Conservation (phyloP, 1,284 basidiomycete species). For the Marasmius fiardii region DNA sequence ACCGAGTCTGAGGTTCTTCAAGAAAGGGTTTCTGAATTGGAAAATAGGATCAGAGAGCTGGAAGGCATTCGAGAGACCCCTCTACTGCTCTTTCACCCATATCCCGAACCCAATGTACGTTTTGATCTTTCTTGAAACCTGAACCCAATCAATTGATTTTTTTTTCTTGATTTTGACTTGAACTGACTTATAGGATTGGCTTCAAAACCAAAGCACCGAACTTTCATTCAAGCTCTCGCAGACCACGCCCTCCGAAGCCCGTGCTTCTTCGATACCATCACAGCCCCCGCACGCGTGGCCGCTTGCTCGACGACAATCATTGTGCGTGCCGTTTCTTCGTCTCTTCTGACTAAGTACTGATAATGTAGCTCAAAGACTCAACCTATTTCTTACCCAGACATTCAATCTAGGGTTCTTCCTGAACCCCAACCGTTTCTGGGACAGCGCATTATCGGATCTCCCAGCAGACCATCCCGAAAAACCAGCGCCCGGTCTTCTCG, state of each 20-base stretch:
- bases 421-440: conserved; percentile 36
- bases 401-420: conserved; percentile 48
- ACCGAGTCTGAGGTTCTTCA: neutral
- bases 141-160: no score
- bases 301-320: no score
- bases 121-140: no score
- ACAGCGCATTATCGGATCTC: no score
- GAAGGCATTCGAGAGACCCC: neutral
- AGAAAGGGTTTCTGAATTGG: neutral
- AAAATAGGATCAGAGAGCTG: neutral
- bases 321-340: no score
- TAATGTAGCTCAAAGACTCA: conserved; percentile 14
- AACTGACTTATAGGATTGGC: no score
- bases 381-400: conserved; percentile 34
- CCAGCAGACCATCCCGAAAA: conserved; percentile 30
- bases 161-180: neutral
- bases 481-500: conserved; percentile 45
- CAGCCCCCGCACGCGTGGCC: no score
- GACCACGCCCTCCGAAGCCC: no score
- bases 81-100: neutral
- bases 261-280: no score
- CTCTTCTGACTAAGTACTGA: neutral
- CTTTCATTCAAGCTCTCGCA: no score
- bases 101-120: neutral
- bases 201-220: no score